phyloP scores from a whole-genome alignment of 2,329 filamentous ascomycete species.

The Apiospora pterosperma region DNA sequence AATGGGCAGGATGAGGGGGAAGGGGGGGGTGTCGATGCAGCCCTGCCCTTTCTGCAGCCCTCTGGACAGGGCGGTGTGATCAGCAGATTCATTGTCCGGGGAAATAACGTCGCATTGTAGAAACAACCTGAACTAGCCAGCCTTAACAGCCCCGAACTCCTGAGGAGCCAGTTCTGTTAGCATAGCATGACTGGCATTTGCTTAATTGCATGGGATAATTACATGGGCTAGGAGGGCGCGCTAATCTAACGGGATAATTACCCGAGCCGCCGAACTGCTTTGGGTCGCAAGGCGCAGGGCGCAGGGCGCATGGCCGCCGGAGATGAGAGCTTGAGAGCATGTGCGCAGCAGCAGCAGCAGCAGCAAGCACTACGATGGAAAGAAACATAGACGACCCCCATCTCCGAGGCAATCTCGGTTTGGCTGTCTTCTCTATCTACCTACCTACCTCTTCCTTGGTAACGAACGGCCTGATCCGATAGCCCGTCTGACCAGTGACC shows the following conservation, averaged over 20 bases:
- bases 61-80: neutral
- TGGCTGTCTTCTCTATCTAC: neutral
- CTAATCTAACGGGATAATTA: neutral
- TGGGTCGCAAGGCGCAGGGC: neutral
- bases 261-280: neutral
- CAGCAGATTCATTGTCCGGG: neutral
- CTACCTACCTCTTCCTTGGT: too few species aligned
- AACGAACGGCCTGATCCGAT: too few species aligned
- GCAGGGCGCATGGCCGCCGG: neutral
- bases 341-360: neutral
- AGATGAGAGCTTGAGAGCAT: too few species aligned
- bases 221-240: neutral
- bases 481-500: too few species aligned
- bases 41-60: neutral
- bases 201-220: neutral
- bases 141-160: too few species aligned
- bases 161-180: neutral
- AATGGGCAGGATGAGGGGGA: neutral
- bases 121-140: neutral
- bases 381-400: neutral
- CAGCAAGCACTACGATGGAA: neutral
- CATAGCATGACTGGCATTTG: neutral
- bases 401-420: neutral
- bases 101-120: neutral
- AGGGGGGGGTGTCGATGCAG: neutral